These are phyloP conservation scores for Pezicula radicicola DNA, from an alignment of 2,329 filamentous ascomycete genomes.

Conservation along the genomic window DNA sequence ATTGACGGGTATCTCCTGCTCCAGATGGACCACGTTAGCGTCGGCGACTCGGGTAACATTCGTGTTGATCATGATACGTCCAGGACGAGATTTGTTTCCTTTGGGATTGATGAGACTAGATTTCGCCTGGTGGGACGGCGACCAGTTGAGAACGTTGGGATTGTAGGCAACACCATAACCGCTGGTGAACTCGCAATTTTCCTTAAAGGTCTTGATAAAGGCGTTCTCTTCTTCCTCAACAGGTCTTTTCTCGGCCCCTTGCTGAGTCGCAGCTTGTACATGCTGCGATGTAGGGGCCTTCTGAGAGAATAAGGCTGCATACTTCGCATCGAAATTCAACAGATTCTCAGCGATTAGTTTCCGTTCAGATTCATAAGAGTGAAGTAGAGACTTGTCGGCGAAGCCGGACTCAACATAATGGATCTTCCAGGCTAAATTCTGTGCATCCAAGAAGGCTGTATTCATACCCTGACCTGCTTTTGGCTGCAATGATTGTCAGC, in stretches of 20 bases:
- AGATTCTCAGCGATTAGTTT: conserved; percentile 82
- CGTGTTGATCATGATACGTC: conserved; percentile 72
- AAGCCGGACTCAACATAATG: conserved; percentile 85
- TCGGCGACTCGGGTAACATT: conserved; percentile 85
- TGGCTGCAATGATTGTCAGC: conserved; percentile 59
- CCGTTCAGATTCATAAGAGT: conserved; percentile 84
- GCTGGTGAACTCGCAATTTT: conserved; percentile 86
- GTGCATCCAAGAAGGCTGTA: conserved; percentile 74
- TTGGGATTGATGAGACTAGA: conserved; percentile 67
- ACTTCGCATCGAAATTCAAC: conserved; percentile 82
- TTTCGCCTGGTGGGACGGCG: conserved; percentile 65
- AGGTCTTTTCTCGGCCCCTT: conserved; percentile 27
- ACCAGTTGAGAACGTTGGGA: conserved; percentile 83
- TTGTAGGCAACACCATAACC: conserved; percentile 88
- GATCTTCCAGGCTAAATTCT: conserved; percentile 95
- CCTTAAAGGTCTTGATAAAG: conserved; percentile 89
- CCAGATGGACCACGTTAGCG: conserved; percentile 84
- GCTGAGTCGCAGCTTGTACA: conserved; percentile 61
- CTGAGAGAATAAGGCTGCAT: conserved; percentile 86
- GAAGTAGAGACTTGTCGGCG: conserved; percentile 69
- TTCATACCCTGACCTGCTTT: conserved; percentile 82
- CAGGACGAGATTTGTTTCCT: conserved; percentile 65
- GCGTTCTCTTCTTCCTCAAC: conserved; percentile 59
- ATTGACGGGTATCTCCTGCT: conserved; percentile 86
- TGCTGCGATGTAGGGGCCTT: conserved; percentile 70